These are phyloP conservation scores for Metschnikowia sp. DNA, from an alignment of 805 yeast species.

Conservation along the genomic window DNA sequence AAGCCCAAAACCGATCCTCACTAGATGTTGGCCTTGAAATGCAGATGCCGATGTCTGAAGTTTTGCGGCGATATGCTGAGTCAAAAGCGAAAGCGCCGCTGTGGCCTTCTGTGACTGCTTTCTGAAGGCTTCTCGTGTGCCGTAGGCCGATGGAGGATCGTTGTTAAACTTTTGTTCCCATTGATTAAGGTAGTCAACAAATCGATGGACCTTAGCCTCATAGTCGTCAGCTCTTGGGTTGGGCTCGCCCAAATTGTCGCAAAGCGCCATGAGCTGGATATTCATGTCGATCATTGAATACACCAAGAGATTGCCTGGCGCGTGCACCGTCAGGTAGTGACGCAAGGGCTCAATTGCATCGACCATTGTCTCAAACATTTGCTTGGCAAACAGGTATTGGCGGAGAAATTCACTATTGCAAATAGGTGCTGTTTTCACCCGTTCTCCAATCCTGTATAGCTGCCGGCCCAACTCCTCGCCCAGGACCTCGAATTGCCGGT, in stretches of 20 bases:
- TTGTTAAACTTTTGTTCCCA: background rate
- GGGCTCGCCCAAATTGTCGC: background rate
- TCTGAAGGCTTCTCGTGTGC: background rate
- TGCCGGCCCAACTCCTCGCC: background rate
- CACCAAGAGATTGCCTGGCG: background rate
- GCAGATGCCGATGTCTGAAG: too few species aligned
- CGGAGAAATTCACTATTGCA: background rate
- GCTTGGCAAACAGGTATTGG: background rate
- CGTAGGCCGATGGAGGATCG: background rate
- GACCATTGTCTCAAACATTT: background rate
- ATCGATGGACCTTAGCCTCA: background rate
- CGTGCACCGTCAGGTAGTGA: background rate
- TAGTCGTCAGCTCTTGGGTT: background rate
- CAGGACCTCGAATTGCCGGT: background rate
- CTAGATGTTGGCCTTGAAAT: too few species aligned
- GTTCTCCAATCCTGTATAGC: background rate
- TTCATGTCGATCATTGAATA: slow-evolving; percentile 1
- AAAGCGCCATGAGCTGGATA: background rate
- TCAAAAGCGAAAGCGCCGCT: background rate
- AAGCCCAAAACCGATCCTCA: too few species aligned
- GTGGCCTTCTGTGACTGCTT: background rate
- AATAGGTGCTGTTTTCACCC: background rate
- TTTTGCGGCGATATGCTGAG: background rate
- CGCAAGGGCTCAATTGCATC: background rate
- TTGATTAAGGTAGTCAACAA: background rate